A percentile compares a stretch with the other conserved stretches of the same genome.
Conservation (phyloP, 1,284 basidiomycete genomes). For the Leccinum subfulvum region DNA sequence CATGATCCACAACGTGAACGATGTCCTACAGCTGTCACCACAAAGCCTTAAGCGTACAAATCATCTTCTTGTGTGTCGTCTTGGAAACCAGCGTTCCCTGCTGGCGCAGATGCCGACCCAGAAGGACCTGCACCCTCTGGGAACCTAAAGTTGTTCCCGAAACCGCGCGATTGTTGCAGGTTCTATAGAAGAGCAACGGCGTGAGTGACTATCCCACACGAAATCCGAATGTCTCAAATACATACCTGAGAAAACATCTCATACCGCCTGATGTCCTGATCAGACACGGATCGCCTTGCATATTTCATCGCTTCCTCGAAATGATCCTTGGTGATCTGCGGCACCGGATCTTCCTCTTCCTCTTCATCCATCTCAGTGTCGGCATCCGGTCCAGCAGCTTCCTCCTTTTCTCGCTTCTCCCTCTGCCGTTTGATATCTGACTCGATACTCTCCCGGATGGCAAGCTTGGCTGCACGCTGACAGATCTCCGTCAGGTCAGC, state of each 20-base stretch:
- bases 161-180: slow-evolving; percentile 83
- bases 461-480: slow-evolving; percentile 95
- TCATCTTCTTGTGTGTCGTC: slow-evolving; percentile 86
- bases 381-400: slow-evolving; percentile 50
- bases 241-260: slow-evolving; percentile 84
- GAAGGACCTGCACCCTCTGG: slow-evolving; percentile 68
- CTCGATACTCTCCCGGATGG: slow-evolving; percentile 94
- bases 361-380: slow-evolving; percentile 77
- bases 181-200: slow-evolving; percentile 47
- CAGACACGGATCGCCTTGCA: slow-evolving; percentile 88
- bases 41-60: slow-evolving; percentile 64
- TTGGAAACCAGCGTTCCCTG: slow-evolving; percentile 76
- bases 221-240: background rate
- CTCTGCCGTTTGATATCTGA: slow-evolving; percentile 81
- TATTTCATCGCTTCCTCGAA: slow-evolving; percentile 99
- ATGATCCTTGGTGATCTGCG: slow-evolving; percentile 90
- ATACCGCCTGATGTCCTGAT: slow-evolving; percentile 93
- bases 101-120: slow-evolving; percentile 46
- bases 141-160: slow-evolving; percentile 95
- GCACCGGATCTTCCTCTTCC: slow-evolving; percentile 91
- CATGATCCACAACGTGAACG: background rate
- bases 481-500: slow-evolving; percentile 99
- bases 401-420: slow-evolving; percentile 83
- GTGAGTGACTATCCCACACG: background rate
- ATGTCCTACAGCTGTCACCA: background rate